phyloP scores from a whole-genome alignment of 768 basidiomycete species.

The Hemileccinum impolitum region DNA sequence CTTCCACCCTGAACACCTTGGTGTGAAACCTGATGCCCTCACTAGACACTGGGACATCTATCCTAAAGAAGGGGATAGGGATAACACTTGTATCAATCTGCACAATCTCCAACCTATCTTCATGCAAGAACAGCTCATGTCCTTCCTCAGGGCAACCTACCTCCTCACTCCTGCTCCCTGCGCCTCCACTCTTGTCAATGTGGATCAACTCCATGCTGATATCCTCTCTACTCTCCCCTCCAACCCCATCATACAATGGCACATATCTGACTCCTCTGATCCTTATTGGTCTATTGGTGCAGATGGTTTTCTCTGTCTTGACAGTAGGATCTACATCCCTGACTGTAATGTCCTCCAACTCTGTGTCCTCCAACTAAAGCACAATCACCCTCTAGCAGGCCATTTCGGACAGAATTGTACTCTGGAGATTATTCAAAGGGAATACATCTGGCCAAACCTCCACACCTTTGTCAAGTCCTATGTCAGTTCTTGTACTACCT shows the following conservation, averaged over 20 bases:
- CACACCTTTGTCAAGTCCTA: not conserved
- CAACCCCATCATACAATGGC: not conserved
- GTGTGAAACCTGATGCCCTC: not conserved
- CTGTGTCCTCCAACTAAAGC: not conserved
- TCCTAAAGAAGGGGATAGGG: constrained; percentile 2
- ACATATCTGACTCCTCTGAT: too few relatives aligned
- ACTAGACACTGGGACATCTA: constrained; percentile 3
- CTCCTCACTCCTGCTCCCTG: not conserved
- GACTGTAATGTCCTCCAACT: not conserved
- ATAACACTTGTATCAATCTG: not conserved
- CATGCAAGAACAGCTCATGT: not conserved
- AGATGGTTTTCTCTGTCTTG: not conserved
- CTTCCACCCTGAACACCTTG: not conserved
- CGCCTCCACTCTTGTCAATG: too few relatives aligned
- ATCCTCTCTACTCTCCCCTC: not conserved
- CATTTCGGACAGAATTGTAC: not conserved
- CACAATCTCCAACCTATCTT: not conserved
- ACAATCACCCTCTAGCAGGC: not conserved
- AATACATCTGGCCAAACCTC: not conserved
- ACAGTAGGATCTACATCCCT: not conserved
- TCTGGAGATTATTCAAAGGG: not conserved
- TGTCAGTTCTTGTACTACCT: not conserved
- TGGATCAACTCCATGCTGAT: not conserved
- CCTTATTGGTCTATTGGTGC: too few relatives aligned
- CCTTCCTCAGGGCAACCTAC: not conserved